These are phyloP conservation scores for Geosmithia flava DNA, from an alignment of 2,329 filamentous ascomycete genomes.

Conservation along the genomic window DNA sequence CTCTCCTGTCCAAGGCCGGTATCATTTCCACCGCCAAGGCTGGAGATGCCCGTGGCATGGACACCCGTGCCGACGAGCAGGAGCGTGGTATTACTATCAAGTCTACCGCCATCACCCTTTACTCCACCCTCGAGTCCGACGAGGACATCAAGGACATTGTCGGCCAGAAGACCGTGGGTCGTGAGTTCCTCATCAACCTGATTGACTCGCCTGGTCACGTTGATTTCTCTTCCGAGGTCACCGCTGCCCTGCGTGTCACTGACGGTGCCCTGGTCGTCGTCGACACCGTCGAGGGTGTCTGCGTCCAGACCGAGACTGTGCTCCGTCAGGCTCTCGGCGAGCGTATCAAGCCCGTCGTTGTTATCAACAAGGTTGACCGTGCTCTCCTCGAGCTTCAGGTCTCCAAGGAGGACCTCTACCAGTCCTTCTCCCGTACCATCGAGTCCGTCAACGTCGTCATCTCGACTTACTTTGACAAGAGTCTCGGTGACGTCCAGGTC, in stretches of 20 bases:
- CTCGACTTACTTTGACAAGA: conserved; percentile 96
- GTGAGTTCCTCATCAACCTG: conserved; percentile 99
- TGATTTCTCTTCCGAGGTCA: conserved; percentile 99
- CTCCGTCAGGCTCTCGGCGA: conserved; percentile 97
- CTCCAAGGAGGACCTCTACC: conserved; percentile 97
- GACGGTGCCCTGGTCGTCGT: conserved; percentile 99
- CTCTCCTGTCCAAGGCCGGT: conserved; percentile 96
- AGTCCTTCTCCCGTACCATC: conserved; percentile 98
- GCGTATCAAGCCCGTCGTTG: conserved; percentile 98
- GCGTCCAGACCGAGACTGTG: conserved; percentile 99
- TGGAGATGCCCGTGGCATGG: conserved; percentile 89
- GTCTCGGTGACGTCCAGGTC: conserved; percentile 94
- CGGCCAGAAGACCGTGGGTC: conserved; percentile 75
- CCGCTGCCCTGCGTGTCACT: conserved; percentile 98
- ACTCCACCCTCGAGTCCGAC: conserved; percentile 65
- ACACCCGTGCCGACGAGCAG: conserved; percentile 95
- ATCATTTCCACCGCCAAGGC: conserved; percentile 98
- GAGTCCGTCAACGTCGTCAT: conserved; percentile 99
- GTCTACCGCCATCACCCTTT: conserved; percentile 98
- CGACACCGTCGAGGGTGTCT: conserved; percentile 99
- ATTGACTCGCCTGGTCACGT: conserved; percentile 99
- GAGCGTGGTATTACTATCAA: conserved; percentile 99
- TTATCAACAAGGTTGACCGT: conserved; percentile 99
- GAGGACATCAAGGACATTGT: conserved; percentile 95
- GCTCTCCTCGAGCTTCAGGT: conserved; percentile 98